phyloP scores from a whole-genome alignment of 352 stramenopile genomes.

The Phytophthora nicotianae region DNA sequence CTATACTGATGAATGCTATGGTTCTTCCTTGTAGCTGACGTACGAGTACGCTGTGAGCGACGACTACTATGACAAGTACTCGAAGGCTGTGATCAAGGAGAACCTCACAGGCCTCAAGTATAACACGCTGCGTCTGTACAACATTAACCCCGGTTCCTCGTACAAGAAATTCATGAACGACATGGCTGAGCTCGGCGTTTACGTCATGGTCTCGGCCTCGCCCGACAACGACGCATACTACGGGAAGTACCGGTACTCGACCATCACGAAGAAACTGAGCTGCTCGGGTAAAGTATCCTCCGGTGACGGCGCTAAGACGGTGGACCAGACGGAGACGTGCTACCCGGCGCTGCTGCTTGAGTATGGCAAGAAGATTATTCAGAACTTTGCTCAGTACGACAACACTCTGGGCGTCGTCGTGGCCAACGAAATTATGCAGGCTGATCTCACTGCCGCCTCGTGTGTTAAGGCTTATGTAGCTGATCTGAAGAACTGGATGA shows the following conservation, averaged over 20 bases:
- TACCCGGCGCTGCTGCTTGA: constrained; percentile 85
- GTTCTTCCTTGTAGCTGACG: constrained; percentile 55
- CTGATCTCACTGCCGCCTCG: constrained; percentile 68
- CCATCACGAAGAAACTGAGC: constrained; percentile 70
- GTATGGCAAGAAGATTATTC: constrained; percentile 89
- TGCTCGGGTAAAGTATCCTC: constrained; percentile 52
- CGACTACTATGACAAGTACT: constrained; percentile 86
- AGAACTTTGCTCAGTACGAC: constrained; percentile 90
- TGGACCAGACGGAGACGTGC: constrained; percentile 78
- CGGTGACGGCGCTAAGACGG: constrained; percentile 47
- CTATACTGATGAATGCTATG: constrained; percentile 11
- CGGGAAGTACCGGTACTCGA: constrained; percentile 85
- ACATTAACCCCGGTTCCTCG: constrained; percentile 84
- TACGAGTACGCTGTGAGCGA: constrained; percentile 90
- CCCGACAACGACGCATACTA: constrained; percentile 87
- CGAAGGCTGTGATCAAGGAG: constrained; percentile 66
- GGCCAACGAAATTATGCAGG: constrained; percentile 90
- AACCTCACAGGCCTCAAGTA: constrained; percentile 78
- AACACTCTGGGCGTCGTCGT: constrained; percentile 86
- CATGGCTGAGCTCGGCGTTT: constrained; percentile 78
- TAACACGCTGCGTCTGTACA: constrained; percentile 89
- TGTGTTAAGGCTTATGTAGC: constrained; percentile 87
- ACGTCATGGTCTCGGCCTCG: constrained; percentile 81
- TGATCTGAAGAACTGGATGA: constrained; percentile 90
- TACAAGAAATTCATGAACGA: constrained; percentile 88